Evolutionary conservation across 305 asterid genomes (phyloP).

Genomic region (Fraxinus velutina): DNA sequence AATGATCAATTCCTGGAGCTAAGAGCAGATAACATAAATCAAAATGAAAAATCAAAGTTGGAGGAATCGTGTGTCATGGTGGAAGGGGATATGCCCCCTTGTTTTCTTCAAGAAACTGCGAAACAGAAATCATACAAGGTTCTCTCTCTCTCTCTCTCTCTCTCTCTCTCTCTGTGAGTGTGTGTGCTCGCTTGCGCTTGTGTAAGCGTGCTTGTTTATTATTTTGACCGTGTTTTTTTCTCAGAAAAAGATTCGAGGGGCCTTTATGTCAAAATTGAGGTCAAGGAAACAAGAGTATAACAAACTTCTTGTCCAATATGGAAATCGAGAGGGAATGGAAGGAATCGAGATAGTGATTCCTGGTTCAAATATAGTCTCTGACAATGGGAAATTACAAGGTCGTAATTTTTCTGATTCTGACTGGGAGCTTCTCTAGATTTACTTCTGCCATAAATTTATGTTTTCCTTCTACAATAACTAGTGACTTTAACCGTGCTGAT

Average conservation of each 20-base stretch:
- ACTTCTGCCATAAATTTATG: slow-evolving; percentile 12
- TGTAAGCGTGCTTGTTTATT: not conserved
- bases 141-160: slow-evolving; percentile 10
- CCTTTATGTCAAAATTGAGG: slow-evolving; percentile 52
- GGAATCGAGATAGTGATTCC: slow-evolving; percentile 20
- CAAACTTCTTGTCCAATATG: slow-evolving; percentile 24
- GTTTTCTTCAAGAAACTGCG: slow-evolving; percentile 29
- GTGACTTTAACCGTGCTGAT: not conserved
- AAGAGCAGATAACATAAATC: slow-evolving; percentile 31
- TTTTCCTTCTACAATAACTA: not conserved
- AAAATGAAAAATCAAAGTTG: slow-evolving; percentile 34
- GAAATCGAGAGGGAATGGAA: slow-evolving; percentile 27
- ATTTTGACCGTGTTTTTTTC: slow-evolving; percentile 14
- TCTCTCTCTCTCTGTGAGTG: not conserved
- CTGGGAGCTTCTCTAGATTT: slow-evolving; percentile 71
- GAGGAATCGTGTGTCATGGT: slow-evolving; percentile 73
- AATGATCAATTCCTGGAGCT: slow-evolving; percentile 29
- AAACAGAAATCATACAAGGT: slow-evolving; percentile 77
- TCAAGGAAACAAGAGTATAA: slow-evolving; percentile 42
- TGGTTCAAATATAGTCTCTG: slow-evolving; percentile 21
- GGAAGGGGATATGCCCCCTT: slow-evolving; percentile 41
- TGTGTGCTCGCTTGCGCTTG: not conserved
- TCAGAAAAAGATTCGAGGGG: slow-evolving; percentile 65
- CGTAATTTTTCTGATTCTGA: slow-evolving; percentile 49
- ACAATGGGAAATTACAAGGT: slow-evolving; percentile 15